These are phyloP conservation scores for Beauveria caledonica DNA, from an alignment of 2,329 filamentous ascomycete species.

Conservation along the genomic window DNA sequence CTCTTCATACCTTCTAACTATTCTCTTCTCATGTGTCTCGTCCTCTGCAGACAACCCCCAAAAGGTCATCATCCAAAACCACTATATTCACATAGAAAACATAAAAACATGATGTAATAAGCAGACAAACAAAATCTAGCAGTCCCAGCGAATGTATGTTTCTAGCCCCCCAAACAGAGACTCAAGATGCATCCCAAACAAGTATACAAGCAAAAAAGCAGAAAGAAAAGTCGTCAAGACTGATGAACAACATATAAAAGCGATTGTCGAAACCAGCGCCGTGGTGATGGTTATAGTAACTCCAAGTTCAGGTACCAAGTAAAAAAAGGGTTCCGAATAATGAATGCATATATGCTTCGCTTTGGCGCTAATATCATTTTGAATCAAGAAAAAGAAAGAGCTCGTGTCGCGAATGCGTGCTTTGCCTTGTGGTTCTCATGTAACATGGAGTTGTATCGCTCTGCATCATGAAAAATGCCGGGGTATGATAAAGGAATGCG, in stretches of 20 bases:
- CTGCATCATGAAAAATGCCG: background rate
- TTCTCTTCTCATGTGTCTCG: too few species aligned
- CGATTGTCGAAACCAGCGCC: background rate
- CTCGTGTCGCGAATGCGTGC: too few species aligned
- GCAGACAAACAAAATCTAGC: background rate
- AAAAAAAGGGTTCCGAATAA: background rate
- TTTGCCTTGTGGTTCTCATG: too few species aligned
- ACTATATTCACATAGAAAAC: background rate
- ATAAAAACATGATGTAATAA: background rate
- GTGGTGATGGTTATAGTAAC: background rate
- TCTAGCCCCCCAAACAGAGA: too few species aligned
- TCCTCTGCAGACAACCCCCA: too few species aligned
- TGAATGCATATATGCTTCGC: background rate
- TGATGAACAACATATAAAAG: background rate
- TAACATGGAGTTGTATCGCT: too few species aligned
- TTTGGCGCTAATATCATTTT: background rate
- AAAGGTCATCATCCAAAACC: background rate
- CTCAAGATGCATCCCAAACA: background rate
- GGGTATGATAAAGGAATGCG: background rate
- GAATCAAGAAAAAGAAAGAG: background rate
- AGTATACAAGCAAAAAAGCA: background rate
- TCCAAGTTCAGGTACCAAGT: background rate
- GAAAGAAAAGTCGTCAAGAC: background rate
- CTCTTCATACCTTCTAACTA: too few species aligned
- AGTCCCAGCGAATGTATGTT: background rate